A percentile compares a stretch with the other conserved stretches of the same genome.
phyloP scores from a whole-genome alignment of 75 land plant genomes.

The Larix kaempferi region DNA sequence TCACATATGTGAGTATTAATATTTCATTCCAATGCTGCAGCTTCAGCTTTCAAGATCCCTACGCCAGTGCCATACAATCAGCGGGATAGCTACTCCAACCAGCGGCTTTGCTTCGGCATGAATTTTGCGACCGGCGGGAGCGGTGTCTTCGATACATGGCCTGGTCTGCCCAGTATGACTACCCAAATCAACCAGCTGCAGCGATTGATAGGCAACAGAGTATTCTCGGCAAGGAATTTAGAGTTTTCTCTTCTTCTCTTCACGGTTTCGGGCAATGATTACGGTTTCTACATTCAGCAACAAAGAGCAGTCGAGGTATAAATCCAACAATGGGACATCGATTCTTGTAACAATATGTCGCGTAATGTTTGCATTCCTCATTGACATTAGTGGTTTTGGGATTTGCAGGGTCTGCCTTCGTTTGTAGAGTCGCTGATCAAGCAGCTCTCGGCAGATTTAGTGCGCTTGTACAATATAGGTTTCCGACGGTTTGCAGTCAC shows the following conservation, averaged over 20 bases:
- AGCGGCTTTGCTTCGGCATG: constrained; percentile 12
- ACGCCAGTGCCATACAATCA: constrained; percentile 39
- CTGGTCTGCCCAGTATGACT: constrained; percentile 10
- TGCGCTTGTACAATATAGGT: constrained; percentile 19
- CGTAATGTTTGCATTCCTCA: no score
- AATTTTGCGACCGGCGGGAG: constrained; percentile 29
- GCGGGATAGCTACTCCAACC: not conserved
- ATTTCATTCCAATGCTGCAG: constrained; percentile 6
- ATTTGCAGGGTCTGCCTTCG: not conserved
- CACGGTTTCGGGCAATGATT: constrained; percentile 26
- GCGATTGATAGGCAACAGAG: not conserved
- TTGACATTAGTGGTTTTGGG: no score
- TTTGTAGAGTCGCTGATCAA: constrained; percentile 5
- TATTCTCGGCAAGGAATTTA: not conserved
- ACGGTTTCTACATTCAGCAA: constrained; percentile 4
- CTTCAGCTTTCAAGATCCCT: constrained; percentile 19
- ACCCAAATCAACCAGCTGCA: constrained; percentile 24
- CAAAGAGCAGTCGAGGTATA: not conserved
- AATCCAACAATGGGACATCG: no score
- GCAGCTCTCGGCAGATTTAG: constrained; percentile 11
- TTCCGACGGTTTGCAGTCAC: constrained; percentile 19
- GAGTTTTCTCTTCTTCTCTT: constrained; percentile 23
- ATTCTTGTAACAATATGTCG: no score
- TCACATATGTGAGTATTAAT: no score
- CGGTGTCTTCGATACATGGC: constrained; percentile 19